Percentiles rank a stretch among this genome's conserved stretches.
Conservation (phyloP, 805 yeast genomes). For the Wickerhamiella qilinensis region DNA sequence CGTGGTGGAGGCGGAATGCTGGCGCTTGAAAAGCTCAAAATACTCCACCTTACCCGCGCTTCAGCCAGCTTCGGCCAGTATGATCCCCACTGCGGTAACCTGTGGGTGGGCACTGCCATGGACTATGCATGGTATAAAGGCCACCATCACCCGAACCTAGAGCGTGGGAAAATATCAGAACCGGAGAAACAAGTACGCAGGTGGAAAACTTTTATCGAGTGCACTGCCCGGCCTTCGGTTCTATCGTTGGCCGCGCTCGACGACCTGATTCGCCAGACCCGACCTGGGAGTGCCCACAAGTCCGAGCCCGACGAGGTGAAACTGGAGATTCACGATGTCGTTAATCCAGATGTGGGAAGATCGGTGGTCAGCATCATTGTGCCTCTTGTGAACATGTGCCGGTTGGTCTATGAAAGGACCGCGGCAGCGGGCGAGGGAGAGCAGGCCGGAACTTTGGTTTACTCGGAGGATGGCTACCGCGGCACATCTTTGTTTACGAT, state of each 20-base stretch:
- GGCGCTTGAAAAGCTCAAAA: slow-evolving; percentile 53
- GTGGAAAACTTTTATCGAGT: slow-evolving; percentile 24
- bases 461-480: slow-evolving; percentile 84
- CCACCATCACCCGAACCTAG: too few species aligned
- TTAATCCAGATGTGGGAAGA: slow-evolving; percentile 50
- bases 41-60: slow-evolving; percentile 65
- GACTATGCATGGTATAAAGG: slow-evolving; percentile 26
- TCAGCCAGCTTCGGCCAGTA: slow-evolving; percentile 40
- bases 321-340: slow-evolving; percentile 37
- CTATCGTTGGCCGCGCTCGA: slow-evolving; percentile 12
- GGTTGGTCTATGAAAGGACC: slow-evolving; percentile 31
- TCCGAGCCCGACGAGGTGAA: slow-evolving; percentile 1
- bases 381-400: slow-evolving; percentile 49
- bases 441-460: slow-evolving; percentile 32
- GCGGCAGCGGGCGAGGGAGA: slow-evolving; percentile 15
- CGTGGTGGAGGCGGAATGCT: background rate
- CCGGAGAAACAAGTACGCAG: too few species aligned
- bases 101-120: slow-evolving; percentile 75
- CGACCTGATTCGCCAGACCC: slow-evolving; percentile 13
- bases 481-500: slow-evolving; percentile 67
- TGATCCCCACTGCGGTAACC: slow-evolving; percentile 17
- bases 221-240: slow-evolving; percentile 17
- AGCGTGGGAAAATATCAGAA: too few species aligned
- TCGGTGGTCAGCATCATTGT: slow-evolving; percentile 1
- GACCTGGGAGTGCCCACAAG: slow-evolving; percentile 1